Evolutionary conservation across 1,139 yeast genomes (phyloP).

Genomic region (Nakaseomyces bracarensis): DNA sequence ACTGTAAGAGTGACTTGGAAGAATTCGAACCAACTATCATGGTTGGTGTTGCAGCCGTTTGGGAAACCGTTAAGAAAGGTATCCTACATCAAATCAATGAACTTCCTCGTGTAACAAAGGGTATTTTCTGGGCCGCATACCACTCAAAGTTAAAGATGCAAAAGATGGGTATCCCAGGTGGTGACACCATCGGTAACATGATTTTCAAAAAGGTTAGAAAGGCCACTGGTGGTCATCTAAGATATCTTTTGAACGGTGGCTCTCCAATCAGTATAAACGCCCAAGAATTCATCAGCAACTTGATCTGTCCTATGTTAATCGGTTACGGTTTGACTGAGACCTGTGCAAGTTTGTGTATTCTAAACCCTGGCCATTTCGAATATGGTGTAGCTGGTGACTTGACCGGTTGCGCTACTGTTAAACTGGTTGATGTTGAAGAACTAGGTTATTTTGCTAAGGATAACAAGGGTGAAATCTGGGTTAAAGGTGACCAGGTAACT

Average conservation of each 20-base stretch:
- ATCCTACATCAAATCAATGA: slow-evolving; percentile 65
- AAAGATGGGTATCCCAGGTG: slow-evolving; percentile 65
- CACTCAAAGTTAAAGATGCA: slow-evolving; percentile 57
- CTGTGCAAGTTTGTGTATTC: slow-evolving; percentile 77
- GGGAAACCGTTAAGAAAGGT: slow-evolving; percentile 95
- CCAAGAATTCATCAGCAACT: slow-evolving; percentile 67
- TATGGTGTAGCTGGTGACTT: slow-evolving; percentile 75
- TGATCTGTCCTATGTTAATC: slow-evolving; percentile 79
- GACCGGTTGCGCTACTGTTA: slow-evolving; percentile 79
- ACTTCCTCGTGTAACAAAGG: slow-evolving; percentile 61
- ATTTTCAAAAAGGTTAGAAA: slow-evolving; percentile 82
- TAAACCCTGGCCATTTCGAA: slow-evolving; percentile 58
- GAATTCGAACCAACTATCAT: slow-evolving; percentile 85
- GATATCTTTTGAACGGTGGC: slow-evolving; percentile 80
- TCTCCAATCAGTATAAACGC: slow-evolving; percentile 82
- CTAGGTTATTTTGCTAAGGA: slow-evolving; percentile 88
- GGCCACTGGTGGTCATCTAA: slow-evolving; percentile 90
- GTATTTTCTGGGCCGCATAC: slow-evolving; percentile 83
- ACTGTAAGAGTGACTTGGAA: slow-evolving; percentile 81
- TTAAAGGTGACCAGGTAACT: slow-evolving; percentile 66
- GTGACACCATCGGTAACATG: slow-evolving; percentile 52
- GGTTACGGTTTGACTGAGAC: slow-evolving; percentile 98
- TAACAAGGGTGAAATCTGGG: slow-evolving; percentile 85
- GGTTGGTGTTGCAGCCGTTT: slow-evolving; percentile 99
- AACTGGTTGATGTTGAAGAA: slow-evolving; percentile 84